Evolutionary conservation across 2,329 filamentous ascomycete species (phyloP).

Genomic region (Periconia sp.): DNA sequence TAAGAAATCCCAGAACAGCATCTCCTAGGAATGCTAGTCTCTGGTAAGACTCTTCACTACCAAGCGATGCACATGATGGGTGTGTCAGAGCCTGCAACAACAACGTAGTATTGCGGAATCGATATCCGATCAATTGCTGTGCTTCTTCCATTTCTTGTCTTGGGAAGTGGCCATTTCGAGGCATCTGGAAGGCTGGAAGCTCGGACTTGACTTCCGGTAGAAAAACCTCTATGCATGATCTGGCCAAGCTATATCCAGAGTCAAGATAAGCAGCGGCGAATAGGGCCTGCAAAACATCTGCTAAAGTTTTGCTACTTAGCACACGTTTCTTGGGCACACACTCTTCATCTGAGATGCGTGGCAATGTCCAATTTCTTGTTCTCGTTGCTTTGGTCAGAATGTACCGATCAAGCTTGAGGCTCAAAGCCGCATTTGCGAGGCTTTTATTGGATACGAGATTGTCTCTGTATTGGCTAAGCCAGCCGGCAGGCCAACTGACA

Average conservation of each 20-base stretch:
- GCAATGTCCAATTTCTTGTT: conserved; percentile 2
- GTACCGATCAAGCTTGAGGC: conserved; percentile 3
- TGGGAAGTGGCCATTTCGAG: neutral
- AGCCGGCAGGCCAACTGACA: conserved; percentile 3
- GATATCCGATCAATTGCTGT: conserved; percentile 1
- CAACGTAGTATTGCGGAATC: conserved; percentile 1
- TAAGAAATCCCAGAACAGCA: conserved; percentile 2
- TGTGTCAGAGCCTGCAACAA: conserved; percentile 3
- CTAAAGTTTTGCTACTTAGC: conserved; percentile 2
- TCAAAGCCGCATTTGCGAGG: conserved; percentile 3
- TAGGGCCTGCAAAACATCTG: conserved; percentile 3
- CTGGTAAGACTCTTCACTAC: conserved; percentile 4
- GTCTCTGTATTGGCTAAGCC: conserved; percentile 3
- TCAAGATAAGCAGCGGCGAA: conserved; percentile 4
- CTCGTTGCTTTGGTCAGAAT: conserved; percentile 2
- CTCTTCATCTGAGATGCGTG: conserved; percentile 1
- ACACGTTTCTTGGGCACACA: neutral
- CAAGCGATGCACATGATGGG: conserved; percentile 3
- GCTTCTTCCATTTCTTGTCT: neutral
- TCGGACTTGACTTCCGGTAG: conserved; percentile 2
- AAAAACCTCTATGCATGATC: conserved; percentile 2
- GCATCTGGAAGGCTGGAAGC: conserved; percentile 1
- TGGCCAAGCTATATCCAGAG: conserved; percentile 1
- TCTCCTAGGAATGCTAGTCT: conserved; percentile 3
- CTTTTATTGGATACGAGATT: conserved; percentile 3